Percentiles rank a stretch among this genome's conserved stretches.
These are phyloP conservation scores for Trypanosoma melophagium DNA, from an alignment of 208 protist species.

Conservation along the genomic window DNA sequence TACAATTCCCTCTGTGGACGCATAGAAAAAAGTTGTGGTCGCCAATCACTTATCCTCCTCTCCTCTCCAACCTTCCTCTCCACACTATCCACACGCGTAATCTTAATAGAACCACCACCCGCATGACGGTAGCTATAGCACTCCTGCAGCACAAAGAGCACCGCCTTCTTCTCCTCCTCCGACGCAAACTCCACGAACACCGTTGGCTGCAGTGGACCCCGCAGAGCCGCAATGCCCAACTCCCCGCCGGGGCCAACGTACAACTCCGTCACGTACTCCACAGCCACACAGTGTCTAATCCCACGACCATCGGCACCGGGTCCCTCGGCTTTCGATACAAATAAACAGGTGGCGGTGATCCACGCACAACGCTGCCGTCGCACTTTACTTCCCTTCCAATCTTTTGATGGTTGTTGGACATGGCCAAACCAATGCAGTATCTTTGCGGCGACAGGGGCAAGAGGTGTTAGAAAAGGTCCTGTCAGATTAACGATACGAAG, in stretches of 20 bases:
- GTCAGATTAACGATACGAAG: conserved; percentile 23
- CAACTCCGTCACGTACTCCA: conserved; percentile 28
- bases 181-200: conserved; percentile 12
- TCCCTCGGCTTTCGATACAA: conserved; percentile 13
- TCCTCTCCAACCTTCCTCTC: neutral
- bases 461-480: neutral
- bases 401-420: neutral
- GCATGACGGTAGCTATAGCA: conserved; percentile 20
- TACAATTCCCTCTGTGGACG: conserved; percentile 22
- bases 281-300: conserved; percentile 21
- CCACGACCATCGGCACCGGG: conserved; percentile 3
- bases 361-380: conserved; percentile 18
- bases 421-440: conserved; percentile 29
- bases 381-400: conserved; percentile 21
- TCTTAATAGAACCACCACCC: conserved; percentile 6
- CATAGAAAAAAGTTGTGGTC: conserved; percentile 22
- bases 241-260: conserved; percentile 16
- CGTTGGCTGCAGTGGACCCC: conserved; percentile 20
- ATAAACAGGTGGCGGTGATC: conserved; percentile 26
- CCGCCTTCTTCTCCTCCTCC: conserved; percentile 7
- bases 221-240: conserved; percentile 17
- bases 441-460: conserved; percentile 17
- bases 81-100: conserved; percentile 10
- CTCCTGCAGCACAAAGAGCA: conserved; percentile 19
- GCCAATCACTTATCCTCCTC: neutral